Evolutionary conservation across 2,329 filamentous ascomycete genomes (phyloP).

Genomic region (Arthrobotrys entomopaga): DNA sequence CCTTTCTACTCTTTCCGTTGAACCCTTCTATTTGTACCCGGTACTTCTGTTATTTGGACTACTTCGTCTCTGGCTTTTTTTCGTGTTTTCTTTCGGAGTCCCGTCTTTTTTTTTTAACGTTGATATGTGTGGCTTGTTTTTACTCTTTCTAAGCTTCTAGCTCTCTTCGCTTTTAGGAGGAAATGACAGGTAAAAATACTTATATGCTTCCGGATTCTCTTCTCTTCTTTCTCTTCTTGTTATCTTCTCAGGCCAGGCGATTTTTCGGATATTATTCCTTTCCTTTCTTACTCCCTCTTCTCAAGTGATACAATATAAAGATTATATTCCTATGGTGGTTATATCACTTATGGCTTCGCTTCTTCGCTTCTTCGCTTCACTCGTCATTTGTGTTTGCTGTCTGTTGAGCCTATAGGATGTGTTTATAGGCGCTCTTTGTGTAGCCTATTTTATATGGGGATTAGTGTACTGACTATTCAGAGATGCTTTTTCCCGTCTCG

Average conservation of each 20-base stretch:
- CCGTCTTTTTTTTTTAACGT: constrained; percentile 8
- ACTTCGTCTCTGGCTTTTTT: not conserved
- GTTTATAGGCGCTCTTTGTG: no score
- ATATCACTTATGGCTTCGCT: no score
- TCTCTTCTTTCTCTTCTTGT: not conserved
- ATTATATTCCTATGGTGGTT: no score
- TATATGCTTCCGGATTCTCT: not conserved
- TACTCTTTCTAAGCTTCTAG: no score
- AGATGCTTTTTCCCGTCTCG: no score
- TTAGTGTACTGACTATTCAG: no score
- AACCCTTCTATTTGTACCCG: constrained; percentile 7
- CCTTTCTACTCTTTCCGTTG: not conserved
- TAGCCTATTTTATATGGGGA: no score
- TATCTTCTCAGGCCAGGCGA: constrained; percentile 13
- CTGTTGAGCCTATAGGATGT: no score
- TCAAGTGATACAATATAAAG: constrained; percentile 23
- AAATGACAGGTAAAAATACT: constrained; percentile 14
- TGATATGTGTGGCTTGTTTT: constrained; percentile 2
- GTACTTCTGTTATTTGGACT: constrained; percentile 1
- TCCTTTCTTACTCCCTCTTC: constrained; percentile 3
- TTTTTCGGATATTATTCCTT: constrained; percentile 18
- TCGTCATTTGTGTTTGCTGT: no score
- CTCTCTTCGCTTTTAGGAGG: not conserved
- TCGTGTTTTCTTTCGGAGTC: constrained; percentile 10
- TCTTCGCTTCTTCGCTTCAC: no score